phyloP scores from a whole-genome alignment of 345 rosid genomes.

The Gossypium anomalum region DNA sequence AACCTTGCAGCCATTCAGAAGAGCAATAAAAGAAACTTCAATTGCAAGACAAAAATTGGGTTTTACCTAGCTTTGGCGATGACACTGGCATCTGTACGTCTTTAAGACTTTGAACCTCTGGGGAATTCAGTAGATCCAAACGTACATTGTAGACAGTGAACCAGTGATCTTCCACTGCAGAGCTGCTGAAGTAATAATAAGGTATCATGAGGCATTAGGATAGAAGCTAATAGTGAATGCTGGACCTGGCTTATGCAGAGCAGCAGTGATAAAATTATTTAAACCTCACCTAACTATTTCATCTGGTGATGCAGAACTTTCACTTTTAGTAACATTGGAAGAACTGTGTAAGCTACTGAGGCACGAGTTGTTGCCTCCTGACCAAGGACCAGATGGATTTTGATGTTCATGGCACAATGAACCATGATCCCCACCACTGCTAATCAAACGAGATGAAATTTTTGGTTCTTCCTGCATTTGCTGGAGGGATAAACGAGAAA shows the following conservation, averaged over 20 bases:
- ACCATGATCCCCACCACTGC: constrained; percentile 24
- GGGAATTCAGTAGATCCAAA: constrained; percentile 49
- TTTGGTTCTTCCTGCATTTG: constrained; percentile 32
- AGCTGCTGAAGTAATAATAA: constrained; percentile 26
- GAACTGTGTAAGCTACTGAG: constrained; percentile 37
- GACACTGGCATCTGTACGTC: constrained; percentile 23
- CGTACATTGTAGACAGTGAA: constrained; percentile 66
- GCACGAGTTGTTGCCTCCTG: constrained; percentile 28
- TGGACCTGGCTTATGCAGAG: neutral
- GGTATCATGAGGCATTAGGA: constrained; percentile 20
- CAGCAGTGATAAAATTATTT: neutral
- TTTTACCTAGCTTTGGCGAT: constrained; percentile 33
- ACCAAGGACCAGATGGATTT: constrained; percentile 37
- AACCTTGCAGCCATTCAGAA: neutral
- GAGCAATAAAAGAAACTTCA: neutral
- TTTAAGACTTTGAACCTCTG: constrained; percentile 35
- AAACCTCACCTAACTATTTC: constrained; percentile 32
- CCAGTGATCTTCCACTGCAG: constrained; percentile 52
- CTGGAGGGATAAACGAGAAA: constrained; percentile 8
- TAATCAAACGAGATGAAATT: constrained; percentile 21
- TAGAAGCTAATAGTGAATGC: constrained; percentile 13
- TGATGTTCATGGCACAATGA: constrained; percentile 35
- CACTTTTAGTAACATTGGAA: constrained; percentile 21
- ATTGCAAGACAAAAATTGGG: neutral
- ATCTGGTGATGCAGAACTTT: constrained; percentile 29